Evolutionary conservation across 2,329 filamentous ascomycete species (phyloP).

Genomic region (Ceratocystiopsis minuta): DNA sequence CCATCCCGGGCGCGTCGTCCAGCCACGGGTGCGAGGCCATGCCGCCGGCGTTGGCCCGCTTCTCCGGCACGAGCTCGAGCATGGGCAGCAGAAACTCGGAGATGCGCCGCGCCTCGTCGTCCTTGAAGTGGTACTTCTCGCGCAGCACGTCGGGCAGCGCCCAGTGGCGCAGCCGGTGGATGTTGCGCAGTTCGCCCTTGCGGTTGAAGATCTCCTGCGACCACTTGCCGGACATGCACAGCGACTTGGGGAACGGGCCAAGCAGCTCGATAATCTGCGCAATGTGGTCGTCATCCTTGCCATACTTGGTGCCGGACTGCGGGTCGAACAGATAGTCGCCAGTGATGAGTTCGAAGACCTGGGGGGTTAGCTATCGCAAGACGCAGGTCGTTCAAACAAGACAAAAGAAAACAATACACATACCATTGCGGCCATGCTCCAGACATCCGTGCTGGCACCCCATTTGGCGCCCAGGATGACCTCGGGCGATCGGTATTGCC

Average conservation of each 20-base stretch:
- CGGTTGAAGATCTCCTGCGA: slow-evolving; percentile 97
- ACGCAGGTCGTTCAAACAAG: too few species aligned
- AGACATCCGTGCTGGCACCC: slow-evolving; percentile 98
- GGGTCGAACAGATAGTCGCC: slow-evolving; percentile 98
- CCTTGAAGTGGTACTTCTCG: slow-evolving; percentile 92
- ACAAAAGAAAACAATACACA: slow-evolving; percentile 12
- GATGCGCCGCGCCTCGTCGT: slow-evolving; percentile 61
- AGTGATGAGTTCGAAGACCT: slow-evolving; percentile 96
- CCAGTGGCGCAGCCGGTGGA: slow-evolving; percentile 92
- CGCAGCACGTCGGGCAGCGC: slow-evolving; percentile 78
- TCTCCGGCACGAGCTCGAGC: slow-evolving; percentile 75
- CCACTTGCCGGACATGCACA: slow-evolving; percentile 91
- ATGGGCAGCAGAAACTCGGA: slow-evolving; percentile 75
- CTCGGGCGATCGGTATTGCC: slow-evolving; percentile 92
- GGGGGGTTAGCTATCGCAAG: slow-evolving; percentile 2
- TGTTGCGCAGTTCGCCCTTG: slow-evolving; percentile 92
- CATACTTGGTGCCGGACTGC: slow-evolving; percentile 95
- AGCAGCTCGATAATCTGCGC: slow-evolving; percentile 96
- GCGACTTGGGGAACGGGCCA: slow-evolving; percentile 77
- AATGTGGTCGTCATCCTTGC: slow-evolving; percentile 98
- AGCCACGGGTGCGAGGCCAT: slow-evolving; percentile 80
- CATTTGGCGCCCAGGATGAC: slow-evolving; percentile 94
- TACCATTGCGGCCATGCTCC: slow-evolving; percentile 99
- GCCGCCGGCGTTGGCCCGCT: slow-evolving; percentile 83
- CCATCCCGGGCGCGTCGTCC: slow-evolving; percentile 77